Conservation (phyloP, 2,329 filamentous ascomycete genomes). For the Colletotrichum sansevieriae region DNA sequence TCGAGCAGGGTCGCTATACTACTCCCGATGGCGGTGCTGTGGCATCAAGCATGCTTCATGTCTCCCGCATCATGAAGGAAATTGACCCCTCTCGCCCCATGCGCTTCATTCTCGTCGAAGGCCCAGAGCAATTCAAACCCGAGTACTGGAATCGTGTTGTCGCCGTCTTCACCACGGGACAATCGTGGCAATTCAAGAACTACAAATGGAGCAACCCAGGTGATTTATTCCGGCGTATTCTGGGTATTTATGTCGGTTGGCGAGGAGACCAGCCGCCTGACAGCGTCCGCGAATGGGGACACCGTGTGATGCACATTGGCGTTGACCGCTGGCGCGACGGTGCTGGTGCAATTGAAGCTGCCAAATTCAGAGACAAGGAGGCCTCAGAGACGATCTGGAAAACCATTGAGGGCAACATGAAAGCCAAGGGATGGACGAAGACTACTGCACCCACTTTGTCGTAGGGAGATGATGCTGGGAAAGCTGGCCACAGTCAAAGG, state of each 20-base stretch:
- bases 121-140: conserved; percentile 93
- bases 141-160: conserved; percentile 98
- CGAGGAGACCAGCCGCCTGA: conserved; percentile 84
- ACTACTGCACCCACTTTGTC: conserved; percentile 70
- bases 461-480: neutral
- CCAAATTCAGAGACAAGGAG: conserved; percentile 88
- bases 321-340: conserved; percentile 86
- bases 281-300: conserved; percentile 85
- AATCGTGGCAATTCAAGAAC: conserved; percentile 98
- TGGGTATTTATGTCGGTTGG: conserved; percentile 93
- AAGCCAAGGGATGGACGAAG: conserved; percentile 83
- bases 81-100: conserved; percentile 80
- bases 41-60: conserved; percentile 84
- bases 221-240: conserved; percentile 89
- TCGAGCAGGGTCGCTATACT: conserved; percentile 85
- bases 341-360: conserved; percentile 60
- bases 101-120: conserved; percentile 96
- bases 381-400: conserved; percentile 95
- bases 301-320: conserved; percentile 81
- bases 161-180: conserved; percentile 96
- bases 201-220: conserved; percentile 95
- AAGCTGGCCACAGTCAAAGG: neutral
- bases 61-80: conserved; percentile 80
- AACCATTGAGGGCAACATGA: conserved; percentile 89
- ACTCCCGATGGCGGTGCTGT: conserved; percentile 79